Conservation (phyloP, 805 yeast genomes). For the Candida pseudoglaebosa region DNA sequence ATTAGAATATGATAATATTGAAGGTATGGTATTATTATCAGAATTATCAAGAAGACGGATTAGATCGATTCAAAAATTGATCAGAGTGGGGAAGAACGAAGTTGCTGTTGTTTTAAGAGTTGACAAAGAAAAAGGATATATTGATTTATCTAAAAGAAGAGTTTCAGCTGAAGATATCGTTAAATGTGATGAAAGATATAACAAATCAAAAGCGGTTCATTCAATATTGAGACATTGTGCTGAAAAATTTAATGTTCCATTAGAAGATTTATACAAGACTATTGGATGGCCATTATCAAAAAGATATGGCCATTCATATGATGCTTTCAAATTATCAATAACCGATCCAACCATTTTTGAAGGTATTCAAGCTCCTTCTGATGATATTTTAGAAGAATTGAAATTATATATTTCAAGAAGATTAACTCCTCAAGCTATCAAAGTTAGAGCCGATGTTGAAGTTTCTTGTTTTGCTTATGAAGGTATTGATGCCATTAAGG, state of each 20-base stretch:
- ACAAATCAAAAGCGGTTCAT: conserved; percentile 95
- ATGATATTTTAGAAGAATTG: conserved; percentile 77
- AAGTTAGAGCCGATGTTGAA: conserved; percentile 97
- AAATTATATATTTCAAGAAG: conserved; percentile 85
- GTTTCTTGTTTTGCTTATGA: conserved; percentile 96
- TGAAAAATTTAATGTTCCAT: conserved; percentile 84
- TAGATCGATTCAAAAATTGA: conserved; percentile 93
- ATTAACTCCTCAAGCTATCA: conserved; percentile 96
- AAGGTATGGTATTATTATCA: conserved; percentile 95
- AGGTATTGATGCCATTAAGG: conserved; percentile 95
- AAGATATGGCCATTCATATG: conserved; percentile 95
- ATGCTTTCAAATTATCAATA: conserved; percentile 94
- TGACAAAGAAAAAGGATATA: conserved; percentile 97
- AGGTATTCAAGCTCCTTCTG: conserved; percentile 65
- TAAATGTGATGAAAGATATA: conserved; percentile 96
- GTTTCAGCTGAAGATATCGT: conserved; percentile 96
- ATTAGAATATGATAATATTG: conserved; percentile 95
- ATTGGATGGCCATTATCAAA: conserved; percentile 97
- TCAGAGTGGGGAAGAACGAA: conserved; percentile 97
- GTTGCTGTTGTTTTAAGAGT: conserved; percentile 97
- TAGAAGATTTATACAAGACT: conserved; percentile 80
- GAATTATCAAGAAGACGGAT: conserved; percentile 98
- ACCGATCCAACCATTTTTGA: conserved; percentile 88
- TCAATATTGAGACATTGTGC: conserved; percentile 98
- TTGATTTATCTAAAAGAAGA: conserved; percentile 95